A percentile compares a stretch with the other conserved stretches of the same genome.
phyloP scores from a whole-genome alignment of 2,329 filamentous ascomycete genomes.

The Fusarium sp. region DNA sequence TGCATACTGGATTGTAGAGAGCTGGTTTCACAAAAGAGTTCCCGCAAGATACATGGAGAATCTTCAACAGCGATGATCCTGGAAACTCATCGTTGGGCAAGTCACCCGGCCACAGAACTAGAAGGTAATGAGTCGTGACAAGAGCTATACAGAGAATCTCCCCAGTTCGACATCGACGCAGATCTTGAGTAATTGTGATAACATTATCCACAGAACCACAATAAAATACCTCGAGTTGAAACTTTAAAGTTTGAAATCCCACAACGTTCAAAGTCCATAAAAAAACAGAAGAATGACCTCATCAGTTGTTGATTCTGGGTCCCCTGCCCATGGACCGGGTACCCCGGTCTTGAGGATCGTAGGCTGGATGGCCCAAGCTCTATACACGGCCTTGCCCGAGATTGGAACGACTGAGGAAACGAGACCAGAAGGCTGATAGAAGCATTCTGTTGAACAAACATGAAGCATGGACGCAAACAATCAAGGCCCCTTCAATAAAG shows the following conservation, averaged over 20 bases:
- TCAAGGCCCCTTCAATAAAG: slow-evolving; percentile 5
- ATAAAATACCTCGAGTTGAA: neutral
- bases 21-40: neutral
- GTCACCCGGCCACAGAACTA: neutral
- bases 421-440: slow-evolving; percentile 22
- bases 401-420: slow-evolving; percentile 12
- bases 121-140: neutral
- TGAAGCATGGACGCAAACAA: slow-evolving; percentile 8
- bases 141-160: neutral
- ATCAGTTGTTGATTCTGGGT: slow-evolving; percentile 14
- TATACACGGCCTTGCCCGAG: slow-evolving; percentile 38
- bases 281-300: slow-evolving; percentile 36
- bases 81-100: neutral
- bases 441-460: slow-evolving; percentile 21
- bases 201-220: neutral
- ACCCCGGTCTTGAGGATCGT: slow-evolving; percentile 22
- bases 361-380: slow-evolving; percentile 7
- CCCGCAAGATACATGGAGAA: neutral
- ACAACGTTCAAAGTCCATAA: neutral
- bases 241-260: slow-evolving; percentile 1
- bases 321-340: slow-evolving; percentile 14
- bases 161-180: neutral
- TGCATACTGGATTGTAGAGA: neutral
- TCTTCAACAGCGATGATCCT: neutral
- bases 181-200: neutral